Conservation (phyloP, 1,284 basidiomycete genomes). For the Mycena sp. region DNA sequence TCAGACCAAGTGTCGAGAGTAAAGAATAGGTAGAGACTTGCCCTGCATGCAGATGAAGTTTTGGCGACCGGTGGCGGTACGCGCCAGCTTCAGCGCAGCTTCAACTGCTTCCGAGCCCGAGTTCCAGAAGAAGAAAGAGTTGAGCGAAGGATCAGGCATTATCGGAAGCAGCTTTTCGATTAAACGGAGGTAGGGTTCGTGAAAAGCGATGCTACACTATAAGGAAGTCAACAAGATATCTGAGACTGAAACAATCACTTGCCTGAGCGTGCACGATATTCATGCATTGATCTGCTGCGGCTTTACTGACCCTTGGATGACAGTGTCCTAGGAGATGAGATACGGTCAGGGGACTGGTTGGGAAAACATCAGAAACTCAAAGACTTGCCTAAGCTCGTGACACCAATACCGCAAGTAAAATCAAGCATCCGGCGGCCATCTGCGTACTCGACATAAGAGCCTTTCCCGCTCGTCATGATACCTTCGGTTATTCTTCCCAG, state of each 20-base stretch:
- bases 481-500: slow-evolving; percentile 74
- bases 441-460: slow-evolving; percentile 76
- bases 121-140: slow-evolving; percentile 98
- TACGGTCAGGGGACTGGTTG: background rate
- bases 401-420: slow-evolving; percentile 89
- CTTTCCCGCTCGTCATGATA: slow-evolving; percentile 81
- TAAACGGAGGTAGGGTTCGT: slow-evolving; percentile 80
- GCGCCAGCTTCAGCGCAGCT: slow-evolving; percentile 84
- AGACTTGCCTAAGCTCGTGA: slow-evolving; percentile 76
- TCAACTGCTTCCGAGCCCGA: slow-evolving; percentile 94
- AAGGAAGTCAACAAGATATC: background rate
- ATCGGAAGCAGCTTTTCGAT: slow-evolving; percentile 82
- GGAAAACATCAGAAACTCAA: background rate
- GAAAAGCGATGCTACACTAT: slow-evolving; percentile 83
- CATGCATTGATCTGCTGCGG: slow-evolving; percentile 87
- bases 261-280: slow-evolving; percentile 84
- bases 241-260: background rate
- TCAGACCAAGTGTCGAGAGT: background rate
- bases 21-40: slow-evolving; percentile 31
- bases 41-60: slow-evolving; percentile 94
- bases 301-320: slow-evolving; percentile 86
- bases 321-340: slow-evolving; percentile 74
- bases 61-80: slow-evolving; percentile 79
- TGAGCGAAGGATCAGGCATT: slow-evolving; percentile 88
- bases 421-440: slow-evolving; percentile 82